phyloP scores from a whole-genome alignment of 2,329 filamentous ascomycete species.

The Purpureocillium takamizusanense region DNA sequence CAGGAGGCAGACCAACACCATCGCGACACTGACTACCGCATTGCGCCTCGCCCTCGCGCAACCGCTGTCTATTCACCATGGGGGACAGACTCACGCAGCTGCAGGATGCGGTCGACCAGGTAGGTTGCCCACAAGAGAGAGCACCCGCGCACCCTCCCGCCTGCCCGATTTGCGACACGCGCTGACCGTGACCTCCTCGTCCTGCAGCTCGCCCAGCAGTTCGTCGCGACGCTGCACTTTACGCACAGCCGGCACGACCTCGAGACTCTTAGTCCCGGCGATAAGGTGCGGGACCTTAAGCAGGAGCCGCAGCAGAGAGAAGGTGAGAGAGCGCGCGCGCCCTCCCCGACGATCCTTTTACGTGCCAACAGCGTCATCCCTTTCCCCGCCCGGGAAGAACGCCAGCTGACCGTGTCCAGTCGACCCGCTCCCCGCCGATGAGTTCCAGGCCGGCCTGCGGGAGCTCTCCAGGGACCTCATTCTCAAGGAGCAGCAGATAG shows the following conservation, averaged over 20 bases:
- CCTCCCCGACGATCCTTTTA: too few species aligned
- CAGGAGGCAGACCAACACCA: too few species aligned
- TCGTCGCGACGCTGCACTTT: slow-evolving; percentile 58
- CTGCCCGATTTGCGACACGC: slow-evolving; percentile 1
- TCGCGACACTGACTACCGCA: too few species aligned
- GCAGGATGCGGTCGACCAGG: slow-evolving; percentile 78
- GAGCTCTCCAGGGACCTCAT: slow-evolving; percentile 72
- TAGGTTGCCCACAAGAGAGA: slow-evolving; percentile 21
- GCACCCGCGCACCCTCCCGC: background rate
- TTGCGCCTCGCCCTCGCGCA: background rate
- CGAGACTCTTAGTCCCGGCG: slow-evolving; percentile 45
- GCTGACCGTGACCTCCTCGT: background rate
- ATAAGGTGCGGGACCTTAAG: slow-evolving; percentile 51
- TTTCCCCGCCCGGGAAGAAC: background rate
- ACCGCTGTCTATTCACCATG: slow-evolving; percentile 35
- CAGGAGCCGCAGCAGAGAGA: slow-evolving; percentile 42
- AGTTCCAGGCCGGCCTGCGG: slow-evolving; percentile 57
- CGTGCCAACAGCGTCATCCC: too few species aligned
- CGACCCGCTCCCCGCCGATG: slow-evolving; percentile 51
- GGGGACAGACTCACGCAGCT: slow-evolving; percentile 72
- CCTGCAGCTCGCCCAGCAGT: slow-evolving; percentile 55
- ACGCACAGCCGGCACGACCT: slow-evolving; percentile 61
- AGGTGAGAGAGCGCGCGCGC: slow-evolving; percentile 22
- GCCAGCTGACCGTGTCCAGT: slow-evolving; percentile 27
- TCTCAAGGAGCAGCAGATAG: slow-evolving; percentile 75